phyloP scores from a whole-genome alignment of 1,139 yeast species.

The Kluyveromyces sp. region DNA sequence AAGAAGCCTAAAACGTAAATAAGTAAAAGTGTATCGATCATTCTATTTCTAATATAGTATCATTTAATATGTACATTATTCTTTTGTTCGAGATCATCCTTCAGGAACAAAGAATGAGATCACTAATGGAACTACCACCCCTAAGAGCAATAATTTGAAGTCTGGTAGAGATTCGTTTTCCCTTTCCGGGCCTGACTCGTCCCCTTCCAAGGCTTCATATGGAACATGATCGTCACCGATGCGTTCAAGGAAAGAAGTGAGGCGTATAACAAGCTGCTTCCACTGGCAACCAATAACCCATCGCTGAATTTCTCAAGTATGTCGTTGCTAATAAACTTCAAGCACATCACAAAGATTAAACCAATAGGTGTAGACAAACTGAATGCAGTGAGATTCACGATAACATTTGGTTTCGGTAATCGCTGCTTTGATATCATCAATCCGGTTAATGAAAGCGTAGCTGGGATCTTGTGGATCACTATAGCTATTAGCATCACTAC shows the following conservation, averaged over 20 bases:
- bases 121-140: conserved; percentile 23
- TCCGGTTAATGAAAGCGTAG: conserved; percentile 48
- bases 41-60: too few species aligned
- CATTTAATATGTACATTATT: too few species aligned
- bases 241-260: conserved; percentile 26
- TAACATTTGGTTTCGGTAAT: conserved; percentile 22
- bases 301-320: conserved; percentile 27
- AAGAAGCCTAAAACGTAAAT: conserved; percentile 36
- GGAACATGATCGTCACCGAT: conserved; percentile 11
- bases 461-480: conserved; percentile 56
- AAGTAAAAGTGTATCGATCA: neutral
- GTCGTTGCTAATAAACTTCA: conserved; percentile 20
- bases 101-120: conserved; percentile 20
- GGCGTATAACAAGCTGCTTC: conserved; percentile 30
- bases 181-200: neutral
- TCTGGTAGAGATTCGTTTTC: neutral
- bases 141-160: conserved; percentile 7
- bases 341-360: conserved; percentile 20
- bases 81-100: neutral
- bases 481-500: conserved; percentile 45
- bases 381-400: conserved; percentile 27
- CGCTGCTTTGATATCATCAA: conserved; percentile 28
- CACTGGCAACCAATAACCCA: conserved; percentile 27
- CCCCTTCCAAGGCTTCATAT: neutral
- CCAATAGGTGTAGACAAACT: conserved; percentile 30